A percentile compares a stretch with the other conserved stretches of the same genome.
These are phyloP conservation scores for Backusella macrospora DNA, from an alignment of 192 early-diverging fungal genomes.

Conservation along the genomic window DNA sequence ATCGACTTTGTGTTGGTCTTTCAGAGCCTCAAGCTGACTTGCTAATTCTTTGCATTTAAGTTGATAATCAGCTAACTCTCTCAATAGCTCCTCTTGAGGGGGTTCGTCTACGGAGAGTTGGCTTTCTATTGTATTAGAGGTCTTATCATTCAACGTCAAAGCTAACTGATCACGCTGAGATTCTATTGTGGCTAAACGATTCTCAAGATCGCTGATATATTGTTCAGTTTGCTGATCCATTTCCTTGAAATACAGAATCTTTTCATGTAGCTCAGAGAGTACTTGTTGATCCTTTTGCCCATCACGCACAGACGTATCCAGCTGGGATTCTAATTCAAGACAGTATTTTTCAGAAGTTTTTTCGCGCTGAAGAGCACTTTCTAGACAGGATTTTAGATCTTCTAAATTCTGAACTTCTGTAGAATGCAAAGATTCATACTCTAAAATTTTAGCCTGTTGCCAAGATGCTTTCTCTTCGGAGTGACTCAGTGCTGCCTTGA, in stretches of 20 bases:
- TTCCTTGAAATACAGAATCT: constrained; percentile 58
- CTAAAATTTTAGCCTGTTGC: constrained; percentile 58
- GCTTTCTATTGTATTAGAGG: neutral
- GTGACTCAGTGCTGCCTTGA: constrained; percentile 57
- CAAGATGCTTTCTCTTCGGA: constrained; percentile 56
- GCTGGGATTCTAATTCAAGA: constrained; percentile 38
- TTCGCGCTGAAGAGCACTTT: constrained; percentile 43
- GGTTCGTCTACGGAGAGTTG: neutral
- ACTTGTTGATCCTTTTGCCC: constrained; percentile 35
- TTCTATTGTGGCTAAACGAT: constrained; percentile 18
- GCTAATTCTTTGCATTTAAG: neutral
- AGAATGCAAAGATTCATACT: constrained; percentile 44
- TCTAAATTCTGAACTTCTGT: constrained; percentile 44
- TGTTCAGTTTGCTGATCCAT: constrained; percentile 40
- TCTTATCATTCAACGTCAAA: neutral
- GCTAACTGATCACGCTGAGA: constrained; percentile 13
- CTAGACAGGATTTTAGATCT: constrained; percentile 43
- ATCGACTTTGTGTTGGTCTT: neutral
- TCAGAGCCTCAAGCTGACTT: neutral
- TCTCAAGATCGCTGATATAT: constrained; percentile 46
- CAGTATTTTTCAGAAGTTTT: constrained; percentile 50
- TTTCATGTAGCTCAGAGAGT: constrained; percentile 37
- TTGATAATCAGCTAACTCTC: neutral
- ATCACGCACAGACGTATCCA: constrained; percentile 32
- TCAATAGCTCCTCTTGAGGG: neutral